Base-by-base conservation (phyloP, 1,284 basidiomycete species). In the Cryptococcus depauperatus region DNA sequence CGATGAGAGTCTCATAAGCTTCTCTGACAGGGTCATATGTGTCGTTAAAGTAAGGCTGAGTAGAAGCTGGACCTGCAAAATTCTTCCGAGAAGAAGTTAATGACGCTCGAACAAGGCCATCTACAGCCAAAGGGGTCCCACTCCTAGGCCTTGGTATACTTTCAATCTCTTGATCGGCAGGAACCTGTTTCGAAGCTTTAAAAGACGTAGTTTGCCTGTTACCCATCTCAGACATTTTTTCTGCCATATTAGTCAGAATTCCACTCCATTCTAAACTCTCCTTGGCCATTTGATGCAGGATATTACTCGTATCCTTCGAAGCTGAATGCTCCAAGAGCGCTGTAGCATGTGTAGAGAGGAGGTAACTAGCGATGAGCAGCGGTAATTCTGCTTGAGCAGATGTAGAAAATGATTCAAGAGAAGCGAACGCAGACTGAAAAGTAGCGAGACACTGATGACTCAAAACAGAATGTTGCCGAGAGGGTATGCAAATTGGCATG, bases 211-310 rank as follows among this genome's bases (percentile, higher is more conserved):
- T n/a, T n/a, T n/a, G n/a, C n/a, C n/a, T n/a, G n/a, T n/a, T n/a
- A n/a, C n/a, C n/a, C n/a, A n/a, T n/a, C n/a, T n/a, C n/a, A n/a
- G n/a, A n/a, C n/a, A n/a, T 13, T 19, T 35, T 43, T 5, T 43
- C 35, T 14, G 52, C 51, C 51, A 60, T 53, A 9, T 32, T 46
- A 40, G 58, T 52, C 22, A 64, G 37, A 2, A 54, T 29, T 1
- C 50, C 46, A 10, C 59, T 54, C 62, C 59, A 63, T 8, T 62
- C 57, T 13, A 61, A 34, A 26, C 52, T 55, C 45, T 61, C 58
- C 29, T 46, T 37, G 1, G 61, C 61, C 50, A 63, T 53, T 6
- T 44, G 50, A 5, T 45, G 35, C 52, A 65, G 56, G 7, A 49
- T 48, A 23, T 55, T 52, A 33, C 53, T 48, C 5, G 48, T 41